phyloP scores from a whole-genome alignment of 208 protist species.

The Crithidia fasciculata region DNA sequence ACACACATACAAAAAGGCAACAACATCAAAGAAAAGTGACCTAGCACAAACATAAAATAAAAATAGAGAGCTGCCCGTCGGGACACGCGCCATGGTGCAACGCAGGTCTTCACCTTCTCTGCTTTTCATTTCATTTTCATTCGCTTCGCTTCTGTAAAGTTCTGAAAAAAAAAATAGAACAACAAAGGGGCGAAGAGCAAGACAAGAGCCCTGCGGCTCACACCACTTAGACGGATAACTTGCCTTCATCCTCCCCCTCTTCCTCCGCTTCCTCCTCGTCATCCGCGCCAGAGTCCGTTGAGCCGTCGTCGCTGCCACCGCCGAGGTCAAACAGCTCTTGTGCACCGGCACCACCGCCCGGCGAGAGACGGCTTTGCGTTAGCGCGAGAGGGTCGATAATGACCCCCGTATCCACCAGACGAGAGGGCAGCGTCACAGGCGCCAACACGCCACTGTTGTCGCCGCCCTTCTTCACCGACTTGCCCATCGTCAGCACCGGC shows the following conservation, averaged over 20 bases:
- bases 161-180: not conserved
- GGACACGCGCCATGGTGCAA: not conserved
- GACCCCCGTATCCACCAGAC: slow-evolving; percentile 34
- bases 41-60: no score
- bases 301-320: not conserved
- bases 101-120: not conserved
- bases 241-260: slow-evolving; percentile 5
- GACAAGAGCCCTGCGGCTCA: not conserved
- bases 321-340: not conserved
- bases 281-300: not conserved
- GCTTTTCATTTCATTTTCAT: not conserved
- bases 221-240: not conserved
- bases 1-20: no score
- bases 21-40: no score
- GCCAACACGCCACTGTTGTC: not conserved
- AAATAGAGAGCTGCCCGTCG: no score
- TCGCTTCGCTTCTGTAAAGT: not conserved
- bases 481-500: slow-evolving; percentile 38
- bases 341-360: not conserved
- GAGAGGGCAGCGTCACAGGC: slow-evolving; percentile 10
- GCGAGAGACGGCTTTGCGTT: not conserved
- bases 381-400: slow-evolving; percentile 38
- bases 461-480: not conserved
- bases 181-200: not conserved
- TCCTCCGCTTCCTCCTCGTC: slow-evolving; percentile 16